Evolutionary conservation across 2,329 filamentous ascomycete species (phyloP), one percentile per base, ranked within the genome.

Genomic region (Aspergillus neotritici): DNA sequence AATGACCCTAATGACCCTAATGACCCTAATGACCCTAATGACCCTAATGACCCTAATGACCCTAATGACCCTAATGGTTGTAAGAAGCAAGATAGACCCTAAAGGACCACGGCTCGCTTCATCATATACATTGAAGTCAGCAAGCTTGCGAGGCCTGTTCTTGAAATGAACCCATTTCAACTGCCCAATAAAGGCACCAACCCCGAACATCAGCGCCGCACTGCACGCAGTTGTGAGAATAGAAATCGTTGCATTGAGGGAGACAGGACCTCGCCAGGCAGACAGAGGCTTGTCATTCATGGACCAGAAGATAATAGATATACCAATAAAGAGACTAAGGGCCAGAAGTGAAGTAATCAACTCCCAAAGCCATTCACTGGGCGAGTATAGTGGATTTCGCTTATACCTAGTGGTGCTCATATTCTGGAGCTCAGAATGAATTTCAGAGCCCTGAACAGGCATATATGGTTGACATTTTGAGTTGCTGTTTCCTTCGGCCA

Each of bases 81-180:
- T 38, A 15, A 51, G 33, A 1, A 50, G 33, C 11, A 42, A 29
- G 6, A 52, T 31, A 21, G 50, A 48, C 2, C 50, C 50, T 41
- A 38, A 49, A 21, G 43, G 17, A 12, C 50, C 46, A 6, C 48
- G 48, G 40, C 50, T 52, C 4, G 48, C 50, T 14, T 33, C 43
- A 21, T 52, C 50, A 29, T 48, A 46, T 29, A 13, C 47, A 43
- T 52, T 43, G 5, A 52, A 29, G 16, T 52, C 40, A 13, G 41
- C 34, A 10, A 52, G 48, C 28, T 45, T 46, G 15, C 39, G 45
- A 21, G 33, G 34, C 3, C 32, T 31, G 12, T 40, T 36, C 36
- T 42, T 44, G 31, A 49, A 51, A 28, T 52, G 25, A 30, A 50
- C 41, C 50, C 50, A 52, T 38, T 52, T 52, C 10, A 37, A 44